Evolutionary conservation across 768 basidiomycete species (phyloP), one percentile per base, ranked within the genome.

Genomic region (Suillus hirtellus): DNA sequence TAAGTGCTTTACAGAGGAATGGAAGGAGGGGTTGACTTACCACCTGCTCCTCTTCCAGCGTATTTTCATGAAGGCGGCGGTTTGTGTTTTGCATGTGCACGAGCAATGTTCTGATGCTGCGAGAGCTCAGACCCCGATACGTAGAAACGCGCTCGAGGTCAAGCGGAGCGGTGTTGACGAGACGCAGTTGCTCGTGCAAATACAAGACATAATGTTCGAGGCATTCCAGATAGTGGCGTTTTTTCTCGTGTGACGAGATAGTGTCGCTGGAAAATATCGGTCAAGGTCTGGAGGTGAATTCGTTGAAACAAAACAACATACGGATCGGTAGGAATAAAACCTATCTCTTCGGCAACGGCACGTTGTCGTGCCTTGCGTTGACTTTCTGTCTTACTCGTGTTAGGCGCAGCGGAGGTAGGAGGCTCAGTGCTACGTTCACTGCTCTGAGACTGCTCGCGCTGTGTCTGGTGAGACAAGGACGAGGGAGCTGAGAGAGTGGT

Each of bases 231-330:
- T 91, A 90, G 68, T 87, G 82, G 2, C 89, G 77, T 68, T 90
- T 90, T 69, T 90, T 90, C 69, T 91, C 89, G 68, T 92, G 89
- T 7, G 89, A 89, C 3, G 89, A 87, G 61, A 92, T 90, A n/a
- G 81, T 80, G 59, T 90, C 89, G 1, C 88, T 89, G 61, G 15
- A 15, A 55, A 4, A 31, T 27, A 40, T 11, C 21, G 31, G 8
- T n/a, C 19, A 40, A 59, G 46, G 1, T 4, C 19, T n/a, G 44
- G 6, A 17, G 40, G 8, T n/a, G 15, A 35, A 42, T 15, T 2
- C 11, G 3, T 4, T 42, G 9, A 10, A 17, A 34, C 44, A 38
- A 8, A 38, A 49, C 24, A 0, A 78, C 86, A 62, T 67, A 88
- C 88, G 86, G 86, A 69, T 89, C 88, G 19, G 86, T 87, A 7